phyloP scores from a whole-genome alignment of 768 basidiomycete species.

The Omphalotus guepiniiformis region DNA sequence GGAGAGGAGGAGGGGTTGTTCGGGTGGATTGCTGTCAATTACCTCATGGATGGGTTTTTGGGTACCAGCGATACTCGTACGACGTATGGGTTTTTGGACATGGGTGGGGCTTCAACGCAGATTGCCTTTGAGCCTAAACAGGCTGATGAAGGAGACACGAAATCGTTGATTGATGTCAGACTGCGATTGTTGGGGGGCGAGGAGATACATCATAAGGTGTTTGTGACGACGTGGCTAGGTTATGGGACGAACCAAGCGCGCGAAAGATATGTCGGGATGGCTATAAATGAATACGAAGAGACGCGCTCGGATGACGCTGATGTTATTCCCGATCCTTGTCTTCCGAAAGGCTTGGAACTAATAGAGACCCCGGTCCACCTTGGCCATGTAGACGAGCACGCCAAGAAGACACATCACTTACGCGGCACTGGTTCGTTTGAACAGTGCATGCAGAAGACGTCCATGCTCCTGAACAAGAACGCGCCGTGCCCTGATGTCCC shows the following conservation, averaged over 20 bases:
- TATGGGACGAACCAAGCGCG: slow-evolving; percentile 98
- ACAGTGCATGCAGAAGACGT: slow-evolving; percentile 68
- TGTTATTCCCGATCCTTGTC: slow-evolving; percentile 80
- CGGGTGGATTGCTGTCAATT: slow-evolving; percentile 99
- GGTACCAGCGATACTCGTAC: slow-evolving; percentile 53
- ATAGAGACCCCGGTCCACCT: slow-evolving; percentile 49
- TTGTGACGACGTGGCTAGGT: slow-evolving; percentile 98
- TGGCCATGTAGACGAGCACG: slow-evolving; percentile 35
- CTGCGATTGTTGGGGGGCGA: slow-evolving; percentile 79
- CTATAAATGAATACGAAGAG: slow-evolving; percentile 54
- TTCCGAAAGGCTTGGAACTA: slow-evolving; percentile 71
- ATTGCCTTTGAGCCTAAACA: slow-evolving; percentile 91
- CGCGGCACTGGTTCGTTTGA: slow-evolving; percentile 90
- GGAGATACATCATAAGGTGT: slow-evolving; percentile 88
- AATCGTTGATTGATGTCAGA: slow-evolving; percentile 74
- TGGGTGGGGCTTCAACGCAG: slow-evolving; percentile 99
- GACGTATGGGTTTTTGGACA: slow-evolving; percentile 97
- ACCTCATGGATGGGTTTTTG: slow-evolving; percentile 93
- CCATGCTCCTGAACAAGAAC: slow-evolving; percentile 79
- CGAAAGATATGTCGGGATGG: slow-evolving; percentile 80
- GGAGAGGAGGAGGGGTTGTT: slow-evolving; percentile 98
- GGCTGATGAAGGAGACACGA: slow-evolving; percentile 49
- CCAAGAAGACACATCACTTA: slow-evolving; percentile 54
- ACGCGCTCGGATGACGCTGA: slow-evolving; percentile 26
- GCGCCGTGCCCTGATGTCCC: slow-evolving; percentile 78